Evolutionary conservation across 2,329 filamentous ascomycete genomes (phyloP), one percentile per base, ranked within the genome.

Genomic region (Metarhizium humberi): DNA sequence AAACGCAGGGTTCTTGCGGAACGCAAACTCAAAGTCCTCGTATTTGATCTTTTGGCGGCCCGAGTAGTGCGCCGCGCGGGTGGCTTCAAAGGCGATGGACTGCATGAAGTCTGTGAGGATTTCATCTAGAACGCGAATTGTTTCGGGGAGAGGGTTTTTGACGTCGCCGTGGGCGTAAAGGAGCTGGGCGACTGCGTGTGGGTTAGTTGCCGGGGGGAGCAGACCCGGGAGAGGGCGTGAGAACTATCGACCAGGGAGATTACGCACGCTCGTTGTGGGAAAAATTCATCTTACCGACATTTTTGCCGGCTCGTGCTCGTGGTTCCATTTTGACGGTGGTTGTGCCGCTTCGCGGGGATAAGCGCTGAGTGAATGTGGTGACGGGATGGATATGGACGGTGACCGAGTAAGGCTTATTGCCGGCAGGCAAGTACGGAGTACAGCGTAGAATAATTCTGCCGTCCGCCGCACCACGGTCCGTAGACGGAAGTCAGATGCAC

Each of bases 71-170:
- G 94, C 94, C 53, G 87, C 86, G 48, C 89, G 84, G 4, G 91
- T 90, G 4, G 94, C 92, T 67, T 90, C 87, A 75, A 95, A 94
- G 72, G 89, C 92, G 54, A 94, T 86, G 69, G 94, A 90, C 68
- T 95, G 90, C 69, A 97, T 90, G 77, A 95, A 96, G 75, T 97
- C 94, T 59, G 92, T 96, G 58, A 96, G 84, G 63, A 97, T 92
- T 74, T 96, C 92, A 76, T 97, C 94, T 52, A 97, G 85, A 52
- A 92, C 82, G 58, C 88, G 85, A 57, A 96, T 80, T 10, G 92
- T 96, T 67, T 91, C 84, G 18, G 88, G 85, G 30, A 97, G 85
- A 1, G 91, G 89, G 55, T 87, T 79, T 56, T 81, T 78, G 55
- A 87, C 82, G 71, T 95, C 90, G 68, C 90, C 91, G 68, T 89